Evolutionary conservation across 768 basidiomycete genomes (phyloP), one percentile per base, ranked within the genome.

Genomic region (Infundibulicybe gibba): DNA sequence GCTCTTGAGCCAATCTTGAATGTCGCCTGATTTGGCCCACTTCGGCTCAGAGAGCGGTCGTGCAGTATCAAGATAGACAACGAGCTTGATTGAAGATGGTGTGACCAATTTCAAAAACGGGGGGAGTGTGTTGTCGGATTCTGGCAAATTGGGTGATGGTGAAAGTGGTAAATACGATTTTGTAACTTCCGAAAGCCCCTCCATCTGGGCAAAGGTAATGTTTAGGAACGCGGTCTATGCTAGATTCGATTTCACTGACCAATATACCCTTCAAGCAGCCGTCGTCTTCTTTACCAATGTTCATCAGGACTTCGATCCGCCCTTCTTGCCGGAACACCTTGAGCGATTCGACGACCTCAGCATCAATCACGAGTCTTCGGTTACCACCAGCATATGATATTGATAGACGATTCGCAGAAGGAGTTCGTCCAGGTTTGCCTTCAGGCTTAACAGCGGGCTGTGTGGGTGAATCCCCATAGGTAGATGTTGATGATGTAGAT

Each of bases 1-100:
- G 56, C 80, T 89, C 63, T 82, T 81, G 56, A 91, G 68, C 94
- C 94, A 98, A 33, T 94, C 93, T 56, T 95, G 91, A 17, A 94
- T 80, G 60, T 94, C 90, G 25, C 95, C 95, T 6, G 87, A 86
- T 64, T 93, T 91, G 32, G 93, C 92, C 97, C 95, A 99, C 62
- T 92, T 89, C 6, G 97, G 93, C 62, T 97, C 94, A 13, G 93
- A 94, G 31, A 98, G 68, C 0, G 97, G 97, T 48, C 88, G 82
- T 30, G 79, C 81, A 47, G 80, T 89, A 64, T 99, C 95, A 51
- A 98, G 78, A 66, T 92, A 78, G 17, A 88, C 84, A 9, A 79
- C 58, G 40, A 97, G 69, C n/a, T 76, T 80, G 15, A 88, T 60
- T 21, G 77, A 76, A 17, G 75, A 66, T 20, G 87, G 81, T 15